A percentile compares a stretch with the other conserved stretches of the same genome.
These are phyloP conservation scores for Ophiostoma himal-ulmi DNA, from an alignment of 2,329 filamentous ascomycete genomes.

Conservation along the genomic window DNA sequence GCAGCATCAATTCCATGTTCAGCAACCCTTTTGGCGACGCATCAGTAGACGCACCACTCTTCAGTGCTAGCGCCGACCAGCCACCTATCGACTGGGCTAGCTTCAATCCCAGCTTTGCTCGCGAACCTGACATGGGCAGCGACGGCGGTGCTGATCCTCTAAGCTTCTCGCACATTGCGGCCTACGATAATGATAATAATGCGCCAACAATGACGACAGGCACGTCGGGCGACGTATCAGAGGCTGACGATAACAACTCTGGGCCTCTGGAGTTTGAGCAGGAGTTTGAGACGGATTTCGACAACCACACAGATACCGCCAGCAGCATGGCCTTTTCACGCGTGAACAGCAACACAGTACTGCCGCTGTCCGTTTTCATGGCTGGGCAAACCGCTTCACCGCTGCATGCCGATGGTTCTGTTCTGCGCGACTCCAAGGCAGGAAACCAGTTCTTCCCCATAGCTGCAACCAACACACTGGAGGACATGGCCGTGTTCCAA, in stretches of 20 bases:
- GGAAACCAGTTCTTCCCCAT: conserved; percentile 42
- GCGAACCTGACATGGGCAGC: conserved; percentile 35
- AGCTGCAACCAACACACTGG: not conserved
- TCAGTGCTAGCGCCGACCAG: conserved; percentile 57
- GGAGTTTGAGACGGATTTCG: conserved; percentile 32
- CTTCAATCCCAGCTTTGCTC: conserved; percentile 43
- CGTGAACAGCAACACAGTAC: conserved; percentile 39
- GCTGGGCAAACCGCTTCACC: conserved; percentile 35
- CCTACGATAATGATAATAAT: conserved; percentile 49
- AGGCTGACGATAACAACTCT: conserved; percentile 52
- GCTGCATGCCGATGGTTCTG: conserved; percentile 47
- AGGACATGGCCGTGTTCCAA: conserved; percentile 20
- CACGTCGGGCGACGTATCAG: conserved; percentile 62
- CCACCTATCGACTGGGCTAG: conserved; percentile 50
- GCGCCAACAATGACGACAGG: conserved; percentile 51
- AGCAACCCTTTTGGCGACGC: conserved; percentile 20
- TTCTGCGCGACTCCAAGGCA: conserved; percentile 47
- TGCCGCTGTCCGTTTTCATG: conserved; percentile 35
- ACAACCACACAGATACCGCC: conserved; percentile 28
- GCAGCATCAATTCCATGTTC: conserved; percentile 34
- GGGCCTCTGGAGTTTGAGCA: conserved; percentile 36
- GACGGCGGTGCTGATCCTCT: conserved; percentile 47
- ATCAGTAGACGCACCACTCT: conserved; percentile 52
- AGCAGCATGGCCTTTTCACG: conserved; percentile 41
- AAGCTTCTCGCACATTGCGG: conserved; percentile 45